phyloP scores from a whole-genome alignment of 139 green algal genomes.

The Tetratostichococcus sp. region DNA sequence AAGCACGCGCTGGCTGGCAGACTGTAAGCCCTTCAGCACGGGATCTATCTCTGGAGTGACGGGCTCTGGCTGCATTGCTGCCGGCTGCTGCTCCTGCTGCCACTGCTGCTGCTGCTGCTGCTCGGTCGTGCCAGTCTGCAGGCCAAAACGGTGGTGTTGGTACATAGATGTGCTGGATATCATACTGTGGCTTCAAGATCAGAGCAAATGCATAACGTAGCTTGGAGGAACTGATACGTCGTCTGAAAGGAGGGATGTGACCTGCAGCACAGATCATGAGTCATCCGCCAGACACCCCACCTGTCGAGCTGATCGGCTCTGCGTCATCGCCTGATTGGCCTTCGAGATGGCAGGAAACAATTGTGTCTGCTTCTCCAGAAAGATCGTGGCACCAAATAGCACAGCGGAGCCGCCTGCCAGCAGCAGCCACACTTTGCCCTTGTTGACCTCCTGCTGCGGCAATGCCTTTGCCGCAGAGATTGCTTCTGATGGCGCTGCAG shows the following conservation, averaged over 20 bases:
- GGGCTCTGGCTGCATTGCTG: neutral
- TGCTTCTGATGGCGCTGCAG: constrained; percentile 38
- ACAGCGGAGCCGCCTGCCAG: constrained; percentile 55
- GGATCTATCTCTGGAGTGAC: neutral
- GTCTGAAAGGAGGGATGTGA: no score
- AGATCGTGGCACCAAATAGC: constrained; percentile 61
- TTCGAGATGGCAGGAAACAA: constrained; percentile 74
- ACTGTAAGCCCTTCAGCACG: neutral
- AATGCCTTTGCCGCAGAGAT: constrained; percentile 49
- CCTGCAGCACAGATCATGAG: no score
- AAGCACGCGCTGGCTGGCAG: neutral
- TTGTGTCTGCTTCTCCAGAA: constrained; percentile 62
- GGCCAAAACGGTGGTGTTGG: no score
- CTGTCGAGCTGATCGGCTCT: constrained; percentile 1
- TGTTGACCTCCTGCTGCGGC: constrained; percentile 62
- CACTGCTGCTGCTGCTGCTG: neutral
- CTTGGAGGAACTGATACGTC: no score
- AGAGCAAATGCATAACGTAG: no score
- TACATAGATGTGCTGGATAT: no score
- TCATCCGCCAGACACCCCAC: neutral
- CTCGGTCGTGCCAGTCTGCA: no score
- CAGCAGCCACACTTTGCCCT: constrained; percentile 60
- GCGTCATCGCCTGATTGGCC: constrained; percentile 65
- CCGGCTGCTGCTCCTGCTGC: neutral
- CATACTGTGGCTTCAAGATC: no score